Conservation (phyloP, 768 basidiomycete genomes). For the Pleurotus citrinopileatus region DNA sequence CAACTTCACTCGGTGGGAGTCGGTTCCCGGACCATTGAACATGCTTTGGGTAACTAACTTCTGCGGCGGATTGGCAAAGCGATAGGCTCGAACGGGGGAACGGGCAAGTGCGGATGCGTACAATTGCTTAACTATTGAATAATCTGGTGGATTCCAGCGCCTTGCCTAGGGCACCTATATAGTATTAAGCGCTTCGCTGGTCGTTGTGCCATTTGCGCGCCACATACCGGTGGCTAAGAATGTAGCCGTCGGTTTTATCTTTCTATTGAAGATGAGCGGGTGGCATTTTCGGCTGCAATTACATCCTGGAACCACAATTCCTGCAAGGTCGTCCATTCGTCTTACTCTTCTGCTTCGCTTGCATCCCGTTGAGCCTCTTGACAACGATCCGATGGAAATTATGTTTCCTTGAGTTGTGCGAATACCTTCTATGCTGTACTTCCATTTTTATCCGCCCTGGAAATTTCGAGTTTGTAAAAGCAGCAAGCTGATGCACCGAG, state of each 20-base stretch:
- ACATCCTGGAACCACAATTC: too few species aligned
- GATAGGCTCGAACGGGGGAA: constrained; percentile 1
- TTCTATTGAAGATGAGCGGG: too few species aligned
- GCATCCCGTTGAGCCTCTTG: not conserved
- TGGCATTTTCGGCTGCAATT: too few species aligned
- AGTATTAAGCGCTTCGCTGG: not conserved
- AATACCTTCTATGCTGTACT: not conserved
- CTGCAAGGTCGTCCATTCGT: too few species aligned
- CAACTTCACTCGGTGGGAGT: not conserved
- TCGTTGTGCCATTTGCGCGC: not conserved
- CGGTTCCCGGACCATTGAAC: not conserved
- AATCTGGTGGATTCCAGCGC: too few species aligned
- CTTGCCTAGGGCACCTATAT: too few species aligned
- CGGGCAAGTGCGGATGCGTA: not conserved
- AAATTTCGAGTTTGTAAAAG: not conserved
- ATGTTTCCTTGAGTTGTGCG: not conserved
- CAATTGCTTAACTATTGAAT: too few species aligned
- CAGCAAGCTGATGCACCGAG: too few species aligned
- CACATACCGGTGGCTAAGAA: not conserved
- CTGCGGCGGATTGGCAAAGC: constrained; percentile 8
- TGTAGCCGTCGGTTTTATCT: too few species aligned
- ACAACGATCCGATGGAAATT: constrained; percentile 8
- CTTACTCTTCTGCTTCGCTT: too few species aligned
- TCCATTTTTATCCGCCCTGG: not conserved
- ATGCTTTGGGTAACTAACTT: not conserved